Percentiles rank a stretch among this genome's conserved stretches.
Conservation (phyloP, 768 basidiomycete genomes). For the Cantharellus anzutake region DNA sequence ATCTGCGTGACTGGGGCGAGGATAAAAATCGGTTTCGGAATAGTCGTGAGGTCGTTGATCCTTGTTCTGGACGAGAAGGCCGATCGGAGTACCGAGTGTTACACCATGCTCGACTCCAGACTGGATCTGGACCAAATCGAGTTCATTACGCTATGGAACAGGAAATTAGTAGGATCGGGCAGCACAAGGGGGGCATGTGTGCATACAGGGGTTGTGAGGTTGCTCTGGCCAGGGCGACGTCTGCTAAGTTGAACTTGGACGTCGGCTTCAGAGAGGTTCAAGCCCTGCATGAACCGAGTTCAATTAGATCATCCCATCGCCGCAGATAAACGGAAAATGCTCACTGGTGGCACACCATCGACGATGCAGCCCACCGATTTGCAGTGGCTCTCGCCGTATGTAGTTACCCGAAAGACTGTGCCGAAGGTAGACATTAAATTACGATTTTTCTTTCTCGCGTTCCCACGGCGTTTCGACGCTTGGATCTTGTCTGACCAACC, state of each 20-base stretch:
- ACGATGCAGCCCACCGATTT: conserved; percentile 93
- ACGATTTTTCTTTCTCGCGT: too few relatives aligned
- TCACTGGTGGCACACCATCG: conserved; percentile 90
- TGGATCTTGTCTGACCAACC: too few relatives aligned
- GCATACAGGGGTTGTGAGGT: conserved; percentile 86
- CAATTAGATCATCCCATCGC: background rate
- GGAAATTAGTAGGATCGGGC: background rate
- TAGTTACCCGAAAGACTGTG: conserved; percentile 79
- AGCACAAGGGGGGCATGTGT: background rate
- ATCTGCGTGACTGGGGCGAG: conserved; percentile 93
- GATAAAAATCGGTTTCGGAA: conserved; percentile 93
- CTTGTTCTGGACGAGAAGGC: conserved; percentile 90
- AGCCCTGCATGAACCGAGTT: conserved; percentile 35
- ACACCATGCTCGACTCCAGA: conserved; percentile 87
- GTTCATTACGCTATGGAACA: conserved; percentile 63
- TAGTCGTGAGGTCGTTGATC: conserved; percentile 98
- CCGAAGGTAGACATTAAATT: conserved; percentile 81
- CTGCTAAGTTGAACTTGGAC: conserved; percentile 84
- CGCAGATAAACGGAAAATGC: conserved; percentile 13
- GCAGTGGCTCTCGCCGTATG: conserved; percentile 96
- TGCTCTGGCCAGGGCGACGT: conserved; percentile 85
- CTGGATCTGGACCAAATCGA: conserved; percentile 83
- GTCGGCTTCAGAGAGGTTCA: conserved; percentile 59
- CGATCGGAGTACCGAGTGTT: conserved; percentile 94
- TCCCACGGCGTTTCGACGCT: too few relatives aligned